Evolutionary conservation across 2,329 filamentous ascomycete species (phyloP).

Genomic region (Aspergillus thermomutatus): DNA sequence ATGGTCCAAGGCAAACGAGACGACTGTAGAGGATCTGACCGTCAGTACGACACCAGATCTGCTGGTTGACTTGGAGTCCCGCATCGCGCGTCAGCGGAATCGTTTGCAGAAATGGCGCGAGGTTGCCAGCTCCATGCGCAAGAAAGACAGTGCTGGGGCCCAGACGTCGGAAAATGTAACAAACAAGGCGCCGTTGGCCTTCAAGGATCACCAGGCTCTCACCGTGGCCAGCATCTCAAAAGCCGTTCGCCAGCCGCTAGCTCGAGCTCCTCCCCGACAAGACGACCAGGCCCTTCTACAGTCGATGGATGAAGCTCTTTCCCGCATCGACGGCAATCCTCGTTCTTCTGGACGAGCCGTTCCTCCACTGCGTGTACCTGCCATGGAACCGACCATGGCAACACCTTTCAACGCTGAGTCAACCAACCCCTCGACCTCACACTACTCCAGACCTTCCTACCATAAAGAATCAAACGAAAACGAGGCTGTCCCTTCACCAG

Average conservation of each 20-base stretch:
- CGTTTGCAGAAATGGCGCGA: constrained; percentile 70
- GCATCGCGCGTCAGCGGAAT: constrained; percentile 64
- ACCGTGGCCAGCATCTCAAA: constrained; percentile 38
- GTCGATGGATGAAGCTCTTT: constrained; percentile 32
- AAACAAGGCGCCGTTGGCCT: constrained; percentile 21
- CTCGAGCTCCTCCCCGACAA: constrained; percentile 17
- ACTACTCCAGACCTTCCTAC: background rate
- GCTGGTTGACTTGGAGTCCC: constrained; percentile 66
- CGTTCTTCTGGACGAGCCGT: constrained; percentile 5
- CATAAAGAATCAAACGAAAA: background rate
- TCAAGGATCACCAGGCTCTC: constrained; percentile 38
- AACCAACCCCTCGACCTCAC: background rate
- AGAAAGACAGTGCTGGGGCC: constrained; percentile 8
- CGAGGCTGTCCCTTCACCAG: background rate
- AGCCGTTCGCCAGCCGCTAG: constrained; percentile 27
- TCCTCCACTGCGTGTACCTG: background rate
- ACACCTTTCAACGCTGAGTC: background rate
- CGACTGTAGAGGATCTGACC: constrained; percentile 45
- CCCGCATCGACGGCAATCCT: constrained; percentile 26
- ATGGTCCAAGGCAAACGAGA: constrained; percentile 65
- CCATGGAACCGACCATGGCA: background rate
- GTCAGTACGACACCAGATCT: constrained; percentile 28
- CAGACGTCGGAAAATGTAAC: constrained; percentile 1
- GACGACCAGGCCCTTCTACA: constrained; percentile 32
- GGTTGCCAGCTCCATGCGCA: constrained; percentile 50